Base-by-base conservation (phyloP, 768 basidiomycete genomes). In the Ephemerocybe angulata region DNA sequence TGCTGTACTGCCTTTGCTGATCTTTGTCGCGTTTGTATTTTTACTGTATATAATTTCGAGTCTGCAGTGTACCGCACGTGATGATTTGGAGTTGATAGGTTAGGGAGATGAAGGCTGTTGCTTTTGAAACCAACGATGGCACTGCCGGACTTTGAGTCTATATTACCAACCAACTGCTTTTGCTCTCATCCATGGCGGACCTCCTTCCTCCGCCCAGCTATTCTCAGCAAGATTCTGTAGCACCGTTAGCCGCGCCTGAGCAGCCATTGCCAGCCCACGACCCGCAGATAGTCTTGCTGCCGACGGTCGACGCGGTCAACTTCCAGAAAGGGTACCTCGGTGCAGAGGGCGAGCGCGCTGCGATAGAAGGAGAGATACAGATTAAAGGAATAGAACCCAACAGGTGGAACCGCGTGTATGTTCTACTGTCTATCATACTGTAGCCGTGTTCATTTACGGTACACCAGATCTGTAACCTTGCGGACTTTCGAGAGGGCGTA, bases 261-360 rank as follows among this genome's bases (percentile, higher is more conserved):
- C 54, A 65, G 52, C 63, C 61, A 40, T 62, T 61, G 50, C 52
- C 55, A 48, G 33, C 55, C 40, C 44, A 62, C 55, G 70, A 69
- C 13, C 82, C 85, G 17, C 87, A 93, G 70, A 77, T 93, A 44
- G 75, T 92, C 57, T 86, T 95, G 56, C 74, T 85, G 12, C 92
- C 93, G 0, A 77, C 83, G 13, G 74, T 80, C 47, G 81, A 88
- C 66, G 77, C 84, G 21, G 74, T 88, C 53, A 81, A 84, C 67
- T 95, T 94, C 63, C 93, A 94, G 72, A 88, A 85, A 63, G 93
- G 93, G 11, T 90, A 81, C 66, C 76, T 94, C 7, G 93, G 93
- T 49, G 88, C 86, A 22, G 89, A 91, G 53, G 88, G 81, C 50
- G 91, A 93, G 68, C 79, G 77, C 56, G 89, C 91, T 13, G 86